Evolutionary conservation across 2,329 filamentous ascomycete genomes (phyloP).

Genomic region (Aspergillus sp.): DNA sequence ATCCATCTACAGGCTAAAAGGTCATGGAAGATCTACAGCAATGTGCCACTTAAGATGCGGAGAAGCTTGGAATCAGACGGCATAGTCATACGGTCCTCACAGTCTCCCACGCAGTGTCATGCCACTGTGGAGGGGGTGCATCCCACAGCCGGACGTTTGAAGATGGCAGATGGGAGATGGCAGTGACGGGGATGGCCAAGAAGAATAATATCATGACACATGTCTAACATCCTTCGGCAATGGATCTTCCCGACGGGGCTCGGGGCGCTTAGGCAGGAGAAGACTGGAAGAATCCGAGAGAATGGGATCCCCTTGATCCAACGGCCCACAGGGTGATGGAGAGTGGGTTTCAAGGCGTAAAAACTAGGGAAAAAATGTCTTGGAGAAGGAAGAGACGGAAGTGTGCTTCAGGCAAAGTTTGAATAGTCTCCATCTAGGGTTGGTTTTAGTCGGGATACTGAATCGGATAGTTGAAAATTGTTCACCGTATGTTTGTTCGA

Average conservation of each 20-base stretch:
- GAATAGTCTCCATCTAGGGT: not conserved
- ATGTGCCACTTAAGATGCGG: constrained; percentile 2
- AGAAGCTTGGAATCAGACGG: constrained; percentile 4
- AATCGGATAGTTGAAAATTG: not conserved
- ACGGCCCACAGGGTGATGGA: constrained; percentile 6
- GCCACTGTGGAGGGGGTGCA: constrained; percentile 4
- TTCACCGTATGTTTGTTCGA: constrained; percentile 6
- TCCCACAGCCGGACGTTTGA: not conserved
- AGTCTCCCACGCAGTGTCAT: constrained; percentile 3
- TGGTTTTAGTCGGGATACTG: constrained; percentile 1
- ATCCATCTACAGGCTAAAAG: not conserved
- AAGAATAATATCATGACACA: not conserved
- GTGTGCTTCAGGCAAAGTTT: too few relatives aligned
- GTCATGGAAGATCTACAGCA: not conserved
- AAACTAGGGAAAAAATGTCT: not conserved
- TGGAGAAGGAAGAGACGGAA: not conserved
- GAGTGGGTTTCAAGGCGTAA: not conserved
- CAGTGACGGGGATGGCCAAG: not conserved
- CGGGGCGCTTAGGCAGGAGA: not conserved
- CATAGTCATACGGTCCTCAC: constrained; percentile 5
- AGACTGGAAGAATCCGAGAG: constrained; percentile 5
- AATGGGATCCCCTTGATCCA: constrained; percentile 1
- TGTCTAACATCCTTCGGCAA: not conserved
- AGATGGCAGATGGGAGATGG: not conserved
- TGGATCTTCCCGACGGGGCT: constrained; percentile 5